Percentiles rank a stretch among this genome's conserved stretches.
These are phyloP conservation scores for Orobanche coerulescens DNA, from an alignment of 257 asterid species.

Conservation along the genomic window DNA sequence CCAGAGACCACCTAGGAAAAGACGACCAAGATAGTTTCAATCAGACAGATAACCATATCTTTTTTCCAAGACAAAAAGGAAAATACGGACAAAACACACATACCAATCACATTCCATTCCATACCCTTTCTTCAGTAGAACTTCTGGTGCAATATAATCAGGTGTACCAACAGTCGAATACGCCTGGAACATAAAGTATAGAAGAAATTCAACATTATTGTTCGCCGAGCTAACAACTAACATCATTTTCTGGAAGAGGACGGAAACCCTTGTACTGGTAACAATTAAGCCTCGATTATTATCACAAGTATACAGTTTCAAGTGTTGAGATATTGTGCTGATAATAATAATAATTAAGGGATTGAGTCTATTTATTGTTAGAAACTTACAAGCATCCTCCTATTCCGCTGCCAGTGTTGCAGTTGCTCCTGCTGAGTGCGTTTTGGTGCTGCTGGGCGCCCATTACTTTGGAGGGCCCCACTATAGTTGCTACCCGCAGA, in stretches of 20 bases:
- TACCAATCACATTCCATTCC: conserved; percentile 99
- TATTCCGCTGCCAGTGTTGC: conserved; percentile 87
- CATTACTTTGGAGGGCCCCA: conserved; percentile 85
- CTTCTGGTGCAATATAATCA: conserved; percentile 98
- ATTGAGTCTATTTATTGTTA: not conserved
- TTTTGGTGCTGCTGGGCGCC: conserved; percentile 77
- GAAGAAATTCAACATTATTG: conserved; percentile 16
- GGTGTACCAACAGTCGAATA: conserved; percentile 98
- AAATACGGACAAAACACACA: conserved; percentile 26
- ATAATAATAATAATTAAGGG: conserved; percentile 1
- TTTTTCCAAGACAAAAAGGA: conserved; percentile 15
- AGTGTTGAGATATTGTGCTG: conserved; percentile 6
- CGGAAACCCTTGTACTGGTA: not conserved
- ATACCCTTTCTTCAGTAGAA: conserved; percentile 85
- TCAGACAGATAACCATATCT: conserved; percentile 12
- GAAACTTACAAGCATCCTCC: conserved; percentile 88
- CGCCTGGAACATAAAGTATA: conserved; percentile 45
- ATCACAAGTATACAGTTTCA: conserved; percentile 5
- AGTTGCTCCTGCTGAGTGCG: conserved; percentile 98
- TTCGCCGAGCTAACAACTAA: conserved; percentile 7
- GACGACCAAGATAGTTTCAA: conserved; percentile 13
- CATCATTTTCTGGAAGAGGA: conserved; percentile 14
- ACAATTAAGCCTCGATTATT: conserved; percentile 9
- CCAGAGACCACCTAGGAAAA: conserved; percentile 87
- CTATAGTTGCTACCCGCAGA: conserved; percentile 58